Conservation (phyloP, 495 filamentous ascomycete genomes). For the Aspergillus sclerotioniger region DNA sequence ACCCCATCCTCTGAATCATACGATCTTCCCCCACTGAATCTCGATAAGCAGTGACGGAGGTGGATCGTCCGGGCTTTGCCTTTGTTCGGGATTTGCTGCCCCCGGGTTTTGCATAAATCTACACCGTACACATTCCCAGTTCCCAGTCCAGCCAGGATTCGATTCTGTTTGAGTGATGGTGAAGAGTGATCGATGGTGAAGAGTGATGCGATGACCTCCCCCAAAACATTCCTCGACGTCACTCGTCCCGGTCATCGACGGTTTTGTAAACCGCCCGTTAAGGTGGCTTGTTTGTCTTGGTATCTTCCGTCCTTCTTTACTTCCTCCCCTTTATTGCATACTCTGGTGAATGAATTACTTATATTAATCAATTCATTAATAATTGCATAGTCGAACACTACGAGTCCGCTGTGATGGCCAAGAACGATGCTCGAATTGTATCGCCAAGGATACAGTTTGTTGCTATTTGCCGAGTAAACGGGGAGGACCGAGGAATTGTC, state of each 20-base stretch:
- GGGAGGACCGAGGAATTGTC: slow-evolving; percentile 35
- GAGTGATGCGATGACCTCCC: not conserved
- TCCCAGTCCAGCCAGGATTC: too few relatives aligned
- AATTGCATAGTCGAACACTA: slow-evolving; percentile 37
- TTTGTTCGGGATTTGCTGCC: too few relatives aligned
- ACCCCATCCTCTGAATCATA: too few relatives aligned
- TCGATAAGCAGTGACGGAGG: too few relatives aligned
- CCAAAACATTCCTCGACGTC: slow-evolving; percentile 1
- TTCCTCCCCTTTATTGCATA: too few relatives aligned
- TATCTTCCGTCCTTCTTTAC: slow-evolving; percentile 24
- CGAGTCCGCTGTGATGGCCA: slow-evolving; percentile 48
- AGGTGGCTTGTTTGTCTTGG: slow-evolving; percentile 51
- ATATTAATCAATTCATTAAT: too few relatives aligned
- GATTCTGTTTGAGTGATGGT: too few relatives aligned
- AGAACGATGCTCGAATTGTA: slow-evolving; percentile 39
- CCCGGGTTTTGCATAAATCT: not conserved
- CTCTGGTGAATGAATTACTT: too few relatives aligned
- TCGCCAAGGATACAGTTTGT: slow-evolving; percentile 39
- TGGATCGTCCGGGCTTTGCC: too few relatives aligned
- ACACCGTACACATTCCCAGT: not conserved
- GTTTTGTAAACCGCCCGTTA: slow-evolving; percentile 39
- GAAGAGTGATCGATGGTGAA: too few relatives aligned
- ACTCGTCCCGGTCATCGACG: slow-evolving; percentile 7
- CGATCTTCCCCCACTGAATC: too few relatives aligned
- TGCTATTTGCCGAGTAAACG: slow-evolving; percentile 43